Base-by-base conservation (phyloP, 768 basidiomycete genomes). In the Suillus spraguei region DNA sequence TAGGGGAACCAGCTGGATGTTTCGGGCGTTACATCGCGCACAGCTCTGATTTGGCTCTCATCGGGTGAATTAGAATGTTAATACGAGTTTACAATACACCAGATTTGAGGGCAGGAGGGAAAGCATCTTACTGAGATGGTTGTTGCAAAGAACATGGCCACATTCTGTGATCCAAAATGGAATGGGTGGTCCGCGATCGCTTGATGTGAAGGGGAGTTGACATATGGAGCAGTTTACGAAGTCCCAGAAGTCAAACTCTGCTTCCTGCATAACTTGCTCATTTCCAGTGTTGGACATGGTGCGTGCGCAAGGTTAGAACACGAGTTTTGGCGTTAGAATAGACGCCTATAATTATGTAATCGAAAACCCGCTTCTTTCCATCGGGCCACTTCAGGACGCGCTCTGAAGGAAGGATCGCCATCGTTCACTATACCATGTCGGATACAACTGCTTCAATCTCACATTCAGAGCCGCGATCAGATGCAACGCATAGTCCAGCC, bases 111-210 rank as follows among this genome's bases (percentile, higher is more conserved):
- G 36, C 41, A n/a, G 62, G 22, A 22, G 14, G 5, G 38, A 20
- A 32, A 49, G 36, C 14, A 44, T 41, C 81, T 72, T 71, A 94
- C 93, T 91, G 72, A 95, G 86, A 76, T 95, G 93, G 44, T 84
- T 82, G 70, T 95, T 94, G 81, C 93, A 95, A 33, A 94, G 68
- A 62, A 94, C 83, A 80, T 95, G 93, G 0, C 91, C 91, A 68
- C 93, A 95, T 72, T 94, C 91, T 2, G 93, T 93, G 64, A 94
- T 80, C 93, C 93, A 95, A 73, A 94, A 95, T 0, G 93, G 93
- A 33, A 91, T 76, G 3, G 83, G 79, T 11, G 87, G 82, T 47
- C 82, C 83, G 44, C 80, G 77, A 42, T 82, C 80, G n/a, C 73
- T 73, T 2, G 84, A 77, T 8, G 78, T 70, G 68, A 90, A 94